Conservation (phyloP, 345 rosid species). For the Mallotus nudiflorus region DNA sequence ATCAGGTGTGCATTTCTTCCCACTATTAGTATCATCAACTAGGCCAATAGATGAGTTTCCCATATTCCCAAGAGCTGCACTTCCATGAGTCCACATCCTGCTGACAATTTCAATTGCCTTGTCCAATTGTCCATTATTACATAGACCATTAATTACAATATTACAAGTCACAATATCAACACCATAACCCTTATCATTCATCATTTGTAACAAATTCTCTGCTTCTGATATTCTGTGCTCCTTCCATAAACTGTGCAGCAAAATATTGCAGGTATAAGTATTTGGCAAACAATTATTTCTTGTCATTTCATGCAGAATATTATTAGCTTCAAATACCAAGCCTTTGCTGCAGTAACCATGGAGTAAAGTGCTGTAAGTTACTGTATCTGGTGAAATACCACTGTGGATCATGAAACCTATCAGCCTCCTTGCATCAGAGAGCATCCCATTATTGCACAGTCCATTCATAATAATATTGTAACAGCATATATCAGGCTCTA, state of each 20-base stretch:
- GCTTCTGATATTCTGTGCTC: slow-evolving; percentile 75
- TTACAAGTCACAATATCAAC: slow-evolving; percentile 91
- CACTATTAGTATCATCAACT: slow-evolving; percentile 55
- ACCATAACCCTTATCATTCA: slow-evolving; percentile 78
- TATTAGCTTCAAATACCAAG: slow-evolving; percentile 57
- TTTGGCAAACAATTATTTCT: slow-evolving; percentile 64
- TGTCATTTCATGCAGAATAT: slow-evolving; percentile 73
- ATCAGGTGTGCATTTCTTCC: slow-evolving; percentile 76
- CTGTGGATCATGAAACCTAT: slow-evolving; percentile 54
- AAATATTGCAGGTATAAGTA: slow-evolving; percentile 72
- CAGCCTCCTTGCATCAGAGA: slow-evolving; percentile 65
- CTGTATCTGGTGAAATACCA: slow-evolving; percentile 67
- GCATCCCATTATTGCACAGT: slow-evolving; percentile 82
- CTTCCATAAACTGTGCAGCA: slow-evolving; percentile 83
- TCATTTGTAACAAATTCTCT: slow-evolving; percentile 74
- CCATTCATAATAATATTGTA: slow-evolving; percentile 83
- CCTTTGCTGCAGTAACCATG: slow-evolving; percentile 74
- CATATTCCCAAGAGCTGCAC: slow-evolving; percentile 85
- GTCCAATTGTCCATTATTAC: slow-evolving; percentile 72
- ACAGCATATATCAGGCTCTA: slow-evolving; percentile 64
- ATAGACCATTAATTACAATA: slow-evolving; percentile 79
- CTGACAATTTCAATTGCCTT: slow-evolving; percentile 79
- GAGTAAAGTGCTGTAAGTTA: slow-evolving; percentile 72
- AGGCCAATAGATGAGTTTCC: slow-evolving; percentile 76
- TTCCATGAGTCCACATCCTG: slow-evolving; percentile 84